Conservation (phyloP, 2,329 filamentous ascomycete genomes). For the Fusarium sp. region DNA sequence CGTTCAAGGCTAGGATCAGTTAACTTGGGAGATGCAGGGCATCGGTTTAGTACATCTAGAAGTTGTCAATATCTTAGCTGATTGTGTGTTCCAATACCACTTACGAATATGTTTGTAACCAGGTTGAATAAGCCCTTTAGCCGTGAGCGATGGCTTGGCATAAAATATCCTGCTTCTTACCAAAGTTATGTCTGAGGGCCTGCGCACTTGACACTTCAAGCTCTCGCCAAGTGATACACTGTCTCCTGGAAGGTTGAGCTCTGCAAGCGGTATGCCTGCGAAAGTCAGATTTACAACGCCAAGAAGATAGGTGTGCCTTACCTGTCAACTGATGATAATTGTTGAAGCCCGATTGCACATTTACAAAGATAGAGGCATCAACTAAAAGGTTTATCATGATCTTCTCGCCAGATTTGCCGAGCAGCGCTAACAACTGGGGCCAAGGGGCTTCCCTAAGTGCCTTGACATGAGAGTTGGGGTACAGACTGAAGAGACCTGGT, state of each 20-base stretch:
- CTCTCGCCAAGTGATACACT: slow-evolving; percentile 13
- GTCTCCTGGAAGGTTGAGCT: slow-evolving; percentile 53
- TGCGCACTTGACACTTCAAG: slow-evolving; percentile 25
- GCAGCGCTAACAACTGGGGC: slow-evolving; percentile 78
- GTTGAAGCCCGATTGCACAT: slow-evolving; percentile 68
- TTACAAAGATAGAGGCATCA: slow-evolving; percentile 81
- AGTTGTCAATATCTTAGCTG: slow-evolving; percentile 30
- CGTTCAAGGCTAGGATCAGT: slow-evolving; percentile 31
- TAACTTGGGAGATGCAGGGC: slow-evolving; percentile 49
- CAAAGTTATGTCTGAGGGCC: slow-evolving; percentile 75
- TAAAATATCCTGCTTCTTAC: slow-evolving; percentile 90
- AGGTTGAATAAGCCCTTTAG: slow-evolving; percentile 75
- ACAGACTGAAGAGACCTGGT: slow-evolving; percentile 73
- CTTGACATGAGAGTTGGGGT: slow-evolving; percentile 78
- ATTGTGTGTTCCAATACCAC: slow-evolving; percentile 50
- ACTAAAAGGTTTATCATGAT: slow-evolving; percentile 84
- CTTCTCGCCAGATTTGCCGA: slow-evolving; percentile 80
- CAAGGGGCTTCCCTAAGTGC: slow-evolving; percentile 78
- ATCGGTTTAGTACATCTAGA: slow-evolving; percentile 85
- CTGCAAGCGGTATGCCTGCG: slow-evolving; percentile 65
- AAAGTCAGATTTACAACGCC: slow-evolving; percentile 1
- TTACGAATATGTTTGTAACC: slow-evolving; percentile 86
- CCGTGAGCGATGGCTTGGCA: slow-evolving; percentile 78
- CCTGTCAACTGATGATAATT: slow-evolving; percentile 87
- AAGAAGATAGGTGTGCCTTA: slow-evolving; percentile 51